Evolutionary conservation across 352 stramenopile species (phyloP), one percentile per base, ranked within the genome.

Genomic region (Globisporangium solare): DNA sequence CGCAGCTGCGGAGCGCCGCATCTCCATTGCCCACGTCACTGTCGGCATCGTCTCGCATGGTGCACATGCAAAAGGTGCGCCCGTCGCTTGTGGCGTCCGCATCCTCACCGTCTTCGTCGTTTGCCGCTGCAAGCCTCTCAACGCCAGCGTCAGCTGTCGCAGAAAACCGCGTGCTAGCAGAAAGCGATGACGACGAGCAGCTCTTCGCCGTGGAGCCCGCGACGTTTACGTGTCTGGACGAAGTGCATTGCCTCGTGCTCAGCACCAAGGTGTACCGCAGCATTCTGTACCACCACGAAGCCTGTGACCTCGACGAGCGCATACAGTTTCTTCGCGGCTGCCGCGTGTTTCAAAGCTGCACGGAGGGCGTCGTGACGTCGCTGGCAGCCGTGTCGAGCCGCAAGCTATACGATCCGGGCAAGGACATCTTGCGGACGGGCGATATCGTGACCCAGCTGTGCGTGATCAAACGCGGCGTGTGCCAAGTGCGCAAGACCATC

Each of bases 381-480:
- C 52, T 90, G 0, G 80, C 74, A 1, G 74, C 69, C 0, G 60
- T 80, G 10, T 84, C 80, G 0, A 69, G 76, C 5, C 64, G 72
- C 7, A 73, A 79, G 45, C 45, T 88, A 14, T 75, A 86, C 35
- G 75, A 88, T 13, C 80, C 80, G 0, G 73, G 62, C 31, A 74
- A 68, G 40, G 68, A 86, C 17, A 67, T 85, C 0, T 50, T 90
- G 52, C 71, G 65, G 43, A 46, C 72, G n/a, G 80, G 74, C 0
- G 76, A 88, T 14, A 63, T 86, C 17, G 78, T 88, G 20, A 73
- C 76, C 42, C 73, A 88, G 60, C 72, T 90, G 15, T 82, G 67
- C 45, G 57, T 90, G 32, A 80, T 90, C 62, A 79, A 81, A 61
- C 71, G 76, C 22, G 80, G 80, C 7, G 77, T 90, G 10, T 90